phyloP scores from a whole-genome alignment of 768 basidiomycete species.

The Lactifluus volemus region DNA sequence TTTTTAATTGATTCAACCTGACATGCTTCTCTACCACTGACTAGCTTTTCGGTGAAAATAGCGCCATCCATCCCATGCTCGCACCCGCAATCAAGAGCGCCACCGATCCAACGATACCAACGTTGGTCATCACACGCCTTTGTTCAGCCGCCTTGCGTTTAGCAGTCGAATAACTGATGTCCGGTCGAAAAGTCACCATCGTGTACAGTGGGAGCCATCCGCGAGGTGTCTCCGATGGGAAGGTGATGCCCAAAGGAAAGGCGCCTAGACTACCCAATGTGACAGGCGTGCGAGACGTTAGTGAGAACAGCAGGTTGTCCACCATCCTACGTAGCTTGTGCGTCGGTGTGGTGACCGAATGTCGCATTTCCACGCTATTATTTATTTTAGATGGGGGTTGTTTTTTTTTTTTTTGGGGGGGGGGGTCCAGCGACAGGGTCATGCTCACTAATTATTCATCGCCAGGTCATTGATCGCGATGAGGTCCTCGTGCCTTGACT shows the following conservation, averaged over 20 bases:
- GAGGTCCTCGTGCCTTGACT: slow-evolving; percentile 78
- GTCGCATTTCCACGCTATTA: slow-evolving; percentile 85
- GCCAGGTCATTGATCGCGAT: slow-evolving; percentile 87
- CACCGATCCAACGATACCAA: slow-evolving; percentile 28
- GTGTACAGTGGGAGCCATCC: slow-evolving; percentile 95
- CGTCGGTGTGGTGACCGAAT: slow-evolving; percentile 73
- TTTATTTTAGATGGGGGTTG: no score
- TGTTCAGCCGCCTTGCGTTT: slow-evolving; percentile 64
- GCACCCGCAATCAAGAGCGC: slow-evolving; percentile 8
- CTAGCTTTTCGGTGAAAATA: slow-evolving; percentile 17
- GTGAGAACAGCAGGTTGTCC: slow-evolving; percentile 62
- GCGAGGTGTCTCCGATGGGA: slow-evolving; percentile 37
- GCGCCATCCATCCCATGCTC: slow-evolving; percentile 17
- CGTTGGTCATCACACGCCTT: slow-evolving; percentile 44
- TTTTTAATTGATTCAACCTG: slow-evolving; percentile 9
- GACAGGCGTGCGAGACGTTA: slow-evolving; percentile 44
- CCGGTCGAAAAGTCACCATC: slow-evolving; percentile 97
- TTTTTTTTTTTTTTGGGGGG: no score
- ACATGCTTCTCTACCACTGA: slow-evolving; percentile 12
- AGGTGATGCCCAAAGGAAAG: slow-evolving; percentile 21
- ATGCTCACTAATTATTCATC: slow-evolving; percentile 91
- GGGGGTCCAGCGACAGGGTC: slow-evolving; percentile 17
- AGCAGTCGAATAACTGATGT: slow-evolving; percentile 84
- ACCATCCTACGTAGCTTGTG: slow-evolving; percentile 75
- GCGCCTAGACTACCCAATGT: slow-evolving; percentile 40